Conservation (phyloP, 2,329 filamentous ascomycete genomes). For the Aspergillus sojae region DNA sequence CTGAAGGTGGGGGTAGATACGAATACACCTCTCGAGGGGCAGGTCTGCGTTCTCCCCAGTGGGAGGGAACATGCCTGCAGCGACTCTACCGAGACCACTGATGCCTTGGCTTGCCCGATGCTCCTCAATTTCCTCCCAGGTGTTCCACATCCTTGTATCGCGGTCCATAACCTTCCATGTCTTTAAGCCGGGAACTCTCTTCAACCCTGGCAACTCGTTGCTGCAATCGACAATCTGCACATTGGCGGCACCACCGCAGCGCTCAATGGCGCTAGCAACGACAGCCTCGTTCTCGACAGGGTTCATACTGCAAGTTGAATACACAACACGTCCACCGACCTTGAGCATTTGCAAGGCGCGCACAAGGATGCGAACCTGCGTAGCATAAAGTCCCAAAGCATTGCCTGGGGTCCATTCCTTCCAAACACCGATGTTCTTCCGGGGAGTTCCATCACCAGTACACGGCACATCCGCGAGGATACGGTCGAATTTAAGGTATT, state of each 20-base stretch:
- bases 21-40: slow-evolving; percentile 86
- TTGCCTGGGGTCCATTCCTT: slow-evolving; percentile 90
- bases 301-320: slow-evolving; percentile 99
- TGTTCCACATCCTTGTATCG: slow-evolving; percentile 74
- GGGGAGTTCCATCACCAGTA: slow-evolving; percentile 88
- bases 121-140: slow-evolving; percentile 78
- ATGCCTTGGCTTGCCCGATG: slow-evolving; percentile 64
- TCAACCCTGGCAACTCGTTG: slow-evolving; percentile 73
- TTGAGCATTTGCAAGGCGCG: slow-evolving; percentile 95
- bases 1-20: slow-evolving; percentile 92
- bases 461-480: slow-evolving; percentile 96
- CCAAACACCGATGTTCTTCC: slow-evolving; percentile 95
- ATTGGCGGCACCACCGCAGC: slow-evolving; percentile 80
- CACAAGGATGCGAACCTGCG: slow-evolving; percentile 86
- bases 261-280: slow-evolving; percentile 81
- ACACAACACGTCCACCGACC: slow-evolving; percentile 89
- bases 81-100: slow-evolving; percentile 68
- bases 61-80: slow-evolving; percentile 81
- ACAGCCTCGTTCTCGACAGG: slow-evolving; percentile 97
- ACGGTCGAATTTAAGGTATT: slow-evolving; percentile 94
- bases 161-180: slow-evolving; percentile 93
- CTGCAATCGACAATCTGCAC: slow-evolving; percentile 85
- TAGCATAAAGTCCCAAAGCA: slow-evolving; percentile 81
- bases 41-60: slow-evolving; percentile 61
- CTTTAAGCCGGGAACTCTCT: slow-evolving; percentile 74